A percentile compares a stretch with the other conserved stretches of the same genome.
These are phyloP conservation scores for Peniophora sp. DNA, from an alignment of 1,284 basidiomycete species.

Conservation along the genomic window DNA sequence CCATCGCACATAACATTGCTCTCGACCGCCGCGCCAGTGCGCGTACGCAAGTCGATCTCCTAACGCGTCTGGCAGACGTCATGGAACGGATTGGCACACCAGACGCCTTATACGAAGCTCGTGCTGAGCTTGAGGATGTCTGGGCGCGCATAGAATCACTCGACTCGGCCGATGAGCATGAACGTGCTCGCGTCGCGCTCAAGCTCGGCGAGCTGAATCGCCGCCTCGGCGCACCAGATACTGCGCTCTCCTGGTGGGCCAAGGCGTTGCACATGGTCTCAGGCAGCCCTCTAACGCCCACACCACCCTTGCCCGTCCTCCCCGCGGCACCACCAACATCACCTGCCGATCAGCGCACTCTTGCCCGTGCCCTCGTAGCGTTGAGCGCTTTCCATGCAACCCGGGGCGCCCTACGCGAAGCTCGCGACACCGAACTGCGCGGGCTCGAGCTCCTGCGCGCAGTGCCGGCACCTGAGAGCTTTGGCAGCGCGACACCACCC, in stretches of 20 bases:
- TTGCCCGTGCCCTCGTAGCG: conserved; percentile 61
- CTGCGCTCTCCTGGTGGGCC: conserved; percentile 62
- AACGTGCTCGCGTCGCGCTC: conserved; percentile 49
- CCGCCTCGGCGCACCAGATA: conserved; percentile 41
- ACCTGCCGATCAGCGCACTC: conserved; percentile 61
- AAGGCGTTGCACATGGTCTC: conserved; percentile 42
- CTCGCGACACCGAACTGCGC: conserved; percentile 58
- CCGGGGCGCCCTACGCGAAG: conserved; percentile 56
- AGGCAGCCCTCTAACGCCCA: conserved; percentile 11
- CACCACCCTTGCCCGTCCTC: conserved; percentile 18
- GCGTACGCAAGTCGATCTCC: conserved; percentile 49
- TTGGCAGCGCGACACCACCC: conserved; percentile 38
- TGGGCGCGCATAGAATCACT: conserved; percentile 33
- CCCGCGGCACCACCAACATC: conserved; percentile 42
- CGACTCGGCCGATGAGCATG: conserved; percentile 25
- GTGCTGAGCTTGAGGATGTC: conserved; percentile 55
- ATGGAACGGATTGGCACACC: conserved; percentile 61
- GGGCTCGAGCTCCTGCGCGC: conserved; percentile 64
- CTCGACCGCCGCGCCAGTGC: conserved; percentile 26
- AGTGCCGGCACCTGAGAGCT: conserved; percentile 41
- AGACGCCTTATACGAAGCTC: conserved; percentile 49
- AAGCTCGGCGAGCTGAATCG: conserved; percentile 61
- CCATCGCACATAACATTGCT: conserved; percentile 39
- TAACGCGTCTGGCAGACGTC: conserved; percentile 53
- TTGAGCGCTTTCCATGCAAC: conserved; percentile 67